Evolutionary conservation across 805 yeast species (phyloP).

Genomic region (Starmerella asiatica): DNA sequence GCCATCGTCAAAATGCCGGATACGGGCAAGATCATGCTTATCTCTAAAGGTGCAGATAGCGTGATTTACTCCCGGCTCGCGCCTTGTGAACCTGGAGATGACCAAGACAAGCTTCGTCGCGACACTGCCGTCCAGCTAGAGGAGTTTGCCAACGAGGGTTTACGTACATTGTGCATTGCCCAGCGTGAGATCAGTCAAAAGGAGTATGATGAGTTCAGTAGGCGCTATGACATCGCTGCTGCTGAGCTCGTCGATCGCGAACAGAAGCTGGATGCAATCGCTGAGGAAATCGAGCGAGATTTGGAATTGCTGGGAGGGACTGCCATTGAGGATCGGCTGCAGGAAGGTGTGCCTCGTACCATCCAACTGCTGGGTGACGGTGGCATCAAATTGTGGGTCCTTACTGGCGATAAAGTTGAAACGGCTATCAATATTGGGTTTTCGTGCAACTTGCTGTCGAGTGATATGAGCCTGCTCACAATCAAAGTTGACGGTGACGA

Average conservation of each 20-base stretch:
- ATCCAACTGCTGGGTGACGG: constrained; percentile 53
- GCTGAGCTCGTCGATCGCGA: constrained; percentile 50
- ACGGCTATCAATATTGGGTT: constrained; percentile 77
- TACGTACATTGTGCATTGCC: constrained; percentile 67
- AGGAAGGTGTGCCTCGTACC: constrained; percentile 65
- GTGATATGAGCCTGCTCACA: constrained; percentile 48
- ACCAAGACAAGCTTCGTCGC: constrained; percentile 36
- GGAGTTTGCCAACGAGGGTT: constrained; percentile 65
- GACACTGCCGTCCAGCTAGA: constrained; percentile 60
- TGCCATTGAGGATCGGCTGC: constrained; percentile 68
- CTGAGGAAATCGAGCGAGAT: constrained; percentile 47
- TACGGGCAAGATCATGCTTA: constrained; percentile 32
- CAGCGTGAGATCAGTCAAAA: constrained; percentile 38
- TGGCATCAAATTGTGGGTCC: constrained; percentile 71
- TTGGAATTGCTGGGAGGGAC: constrained; percentile 59
- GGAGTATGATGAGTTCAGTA: constrained; percentile 42
- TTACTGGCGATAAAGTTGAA: constrained; percentile 72
- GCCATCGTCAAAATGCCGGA: constrained; percentile 38
- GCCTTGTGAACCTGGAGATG: constrained; percentile 19
- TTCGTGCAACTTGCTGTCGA: constrained; percentile 56
- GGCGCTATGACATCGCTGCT: constrained; percentile 44
- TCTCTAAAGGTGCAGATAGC: constrained; percentile 69
- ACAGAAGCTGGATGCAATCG: constrained; percentile 41
- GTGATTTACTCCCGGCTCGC: constrained; percentile 46
- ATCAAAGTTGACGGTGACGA: constrained; percentile 25